These are phyloP conservation scores for Aspergillus eucalypticola DNA, from an alignment of 2,329 filamentous ascomycete genomes.

Conservation along the genomic window DNA sequence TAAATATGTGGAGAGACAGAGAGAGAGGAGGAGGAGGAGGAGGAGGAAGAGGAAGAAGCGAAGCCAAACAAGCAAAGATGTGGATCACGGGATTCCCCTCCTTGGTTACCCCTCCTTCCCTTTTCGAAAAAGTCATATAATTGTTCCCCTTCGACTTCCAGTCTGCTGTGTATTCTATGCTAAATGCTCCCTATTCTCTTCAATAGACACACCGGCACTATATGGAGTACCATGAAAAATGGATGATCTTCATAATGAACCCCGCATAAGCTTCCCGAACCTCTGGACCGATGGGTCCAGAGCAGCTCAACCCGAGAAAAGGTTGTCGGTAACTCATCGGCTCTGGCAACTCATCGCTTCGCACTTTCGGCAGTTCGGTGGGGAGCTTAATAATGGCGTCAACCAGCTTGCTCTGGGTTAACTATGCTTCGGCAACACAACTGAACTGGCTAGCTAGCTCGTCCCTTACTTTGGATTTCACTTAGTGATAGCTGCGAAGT, in stretches of 20 bases:
- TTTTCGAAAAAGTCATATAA: not conserved
- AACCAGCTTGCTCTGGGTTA: not conserved
- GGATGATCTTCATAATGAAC: not conserved
- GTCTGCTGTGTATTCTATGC: not conserved
- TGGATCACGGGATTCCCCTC: not conserved
- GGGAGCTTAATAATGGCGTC: constrained; percentile 1
- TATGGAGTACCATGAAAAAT: not conserved
- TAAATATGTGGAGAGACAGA: not conserved
- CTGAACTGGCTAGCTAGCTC: not conserved
- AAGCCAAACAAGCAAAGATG: not conserved
- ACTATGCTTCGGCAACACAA: not conserved
- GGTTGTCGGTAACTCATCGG: constrained; percentile 21
- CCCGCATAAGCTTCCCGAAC: not conserved
- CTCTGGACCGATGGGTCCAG: not conserved
- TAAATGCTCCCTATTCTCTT: not conserved
- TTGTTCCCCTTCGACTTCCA: too few relatives aligned
- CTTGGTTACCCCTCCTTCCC: not conserved
- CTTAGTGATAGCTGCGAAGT: too few relatives aligned
- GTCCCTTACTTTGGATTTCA: not conserved
- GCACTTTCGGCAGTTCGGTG: constrained; percentile 21
- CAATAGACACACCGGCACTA: not conserved
- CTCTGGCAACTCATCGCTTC: constrained; percentile 19
- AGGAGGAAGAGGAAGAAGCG: not conserved
- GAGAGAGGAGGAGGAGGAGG: not conserved
- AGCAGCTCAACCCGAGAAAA: not conserved